Percentiles rank a stretch among this genome's conserved stretches.
Evolutionary conservation across 768 basidiomycete genomes (phyloP).

Genomic region (Hypsizygus marmoreus): DNA sequence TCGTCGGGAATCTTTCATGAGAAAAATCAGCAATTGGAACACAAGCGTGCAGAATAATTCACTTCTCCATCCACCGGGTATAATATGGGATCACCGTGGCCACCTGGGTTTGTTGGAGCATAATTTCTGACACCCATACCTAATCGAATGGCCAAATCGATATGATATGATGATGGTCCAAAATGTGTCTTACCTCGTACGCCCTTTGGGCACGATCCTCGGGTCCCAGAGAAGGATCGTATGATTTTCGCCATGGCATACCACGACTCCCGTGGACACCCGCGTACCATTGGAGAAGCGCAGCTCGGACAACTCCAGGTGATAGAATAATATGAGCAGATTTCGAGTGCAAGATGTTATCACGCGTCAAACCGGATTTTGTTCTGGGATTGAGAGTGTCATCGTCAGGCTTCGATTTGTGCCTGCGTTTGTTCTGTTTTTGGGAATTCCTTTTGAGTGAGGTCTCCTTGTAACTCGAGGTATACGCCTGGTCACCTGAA

Average conservation of each 20-base stretch:
- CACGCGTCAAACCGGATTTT: background rate
- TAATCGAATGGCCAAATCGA: constrained; percentile 24
- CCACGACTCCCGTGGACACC: constrained; percentile 64
- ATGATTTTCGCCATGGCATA: constrained; percentile 93
- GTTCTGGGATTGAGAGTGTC: background rate
- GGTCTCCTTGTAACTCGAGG: constrained; percentile 7
- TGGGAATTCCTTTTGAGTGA: constrained; percentile 10
- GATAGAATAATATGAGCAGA: constrained; percentile 51
- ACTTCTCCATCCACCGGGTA: constrained; percentile 84
- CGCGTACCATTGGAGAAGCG: constrained; percentile 73
- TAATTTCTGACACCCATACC: constrained; percentile 93
- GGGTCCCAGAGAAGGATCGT: constrained; percentile 49
- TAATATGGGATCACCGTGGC: constrained; percentile 94
- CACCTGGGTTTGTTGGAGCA: constrained; percentile 97
- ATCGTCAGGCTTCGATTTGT: background rate
- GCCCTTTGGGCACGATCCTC: constrained; percentile 81
- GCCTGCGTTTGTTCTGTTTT: constrained; percentile 1
- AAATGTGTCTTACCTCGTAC: constrained; percentile 76
- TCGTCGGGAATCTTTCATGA: constrained; percentile 72
- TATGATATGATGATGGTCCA: background rate
- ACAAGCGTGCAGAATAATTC: constrained; percentile 22
- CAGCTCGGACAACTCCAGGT: constrained; percentile 43
- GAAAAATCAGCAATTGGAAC: constrained; percentile 7
- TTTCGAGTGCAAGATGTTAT: constrained; percentile 36
- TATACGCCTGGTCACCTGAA: constrained; percentile 14